Evolutionary conservation across 208 protist genomes (phyloP).

Genomic region (Leishmania tropica): DNA sequence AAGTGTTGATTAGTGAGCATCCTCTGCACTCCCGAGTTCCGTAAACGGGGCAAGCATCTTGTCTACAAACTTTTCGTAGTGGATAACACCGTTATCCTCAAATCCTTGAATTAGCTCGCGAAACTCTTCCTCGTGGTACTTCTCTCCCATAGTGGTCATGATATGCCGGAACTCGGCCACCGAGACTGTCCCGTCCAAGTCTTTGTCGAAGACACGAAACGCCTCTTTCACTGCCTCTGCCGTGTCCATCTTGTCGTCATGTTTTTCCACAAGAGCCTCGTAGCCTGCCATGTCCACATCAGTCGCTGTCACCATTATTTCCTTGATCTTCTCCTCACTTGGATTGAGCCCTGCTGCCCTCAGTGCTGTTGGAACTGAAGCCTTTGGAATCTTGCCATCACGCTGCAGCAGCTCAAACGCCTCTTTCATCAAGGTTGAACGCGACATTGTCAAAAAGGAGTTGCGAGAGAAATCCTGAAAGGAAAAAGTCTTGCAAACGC

Average conservation of each 20-base stretch:
- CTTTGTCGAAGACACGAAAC: constrained; percentile 97
- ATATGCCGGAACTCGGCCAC: constrained; percentile 96
- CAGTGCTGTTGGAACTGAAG: constrained; percentile 85
- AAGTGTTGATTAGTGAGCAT: constrained; percentile 15
- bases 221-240: constrained; percentile 95
- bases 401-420: constrained; percentile 91
- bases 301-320: constrained; percentile 77
- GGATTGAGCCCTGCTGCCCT: constrained; percentile 90
- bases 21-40: constrained; percentile 71
- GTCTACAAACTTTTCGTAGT: constrained; percentile 90
- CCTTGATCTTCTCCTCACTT: constrained; percentile 91
- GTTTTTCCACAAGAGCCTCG: constrained; percentile 80
- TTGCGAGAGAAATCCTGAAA: background rate
- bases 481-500: background rate
- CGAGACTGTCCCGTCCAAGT: constrained; percentile 95
- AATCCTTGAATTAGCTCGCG: constrained; percentile 92
- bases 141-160: constrained; percentile 97
- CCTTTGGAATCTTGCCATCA: constrained; percentile 87
- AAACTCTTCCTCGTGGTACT: constrained; percentile 96
- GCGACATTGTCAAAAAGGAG: constrained; percentile 48
- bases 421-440: constrained; percentile 80
- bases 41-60: constrained; percentile 93
- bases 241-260: constrained; percentile 92
- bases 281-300: constrained; percentile 88
- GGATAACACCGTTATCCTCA: constrained; percentile 88